Percentiles rank a stretch among this genome's conserved stretches.
phyloP scores from a whole-genome alignment of 441 rosid genomes.

The Capsella rubella region DNA sequence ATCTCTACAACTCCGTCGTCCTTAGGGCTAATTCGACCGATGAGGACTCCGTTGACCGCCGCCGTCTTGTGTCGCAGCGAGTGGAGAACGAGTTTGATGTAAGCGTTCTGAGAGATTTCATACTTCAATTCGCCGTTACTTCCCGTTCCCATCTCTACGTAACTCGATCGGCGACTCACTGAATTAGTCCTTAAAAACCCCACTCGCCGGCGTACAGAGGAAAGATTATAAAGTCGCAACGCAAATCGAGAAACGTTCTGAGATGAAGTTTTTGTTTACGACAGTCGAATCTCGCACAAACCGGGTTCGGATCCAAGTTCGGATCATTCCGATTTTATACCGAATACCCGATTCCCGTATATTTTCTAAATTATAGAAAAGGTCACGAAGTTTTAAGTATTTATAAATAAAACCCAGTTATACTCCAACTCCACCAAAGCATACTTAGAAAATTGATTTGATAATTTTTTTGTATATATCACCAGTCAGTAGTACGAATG shows the following conservation, averaged over 20 bases:
- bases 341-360: not conserved
- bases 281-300: conserved; percentile 10
- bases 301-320: conserved; percentile 22
- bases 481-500: too few species aligned
- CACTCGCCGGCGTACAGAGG: conserved; percentile 30
- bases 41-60: conserved; percentile 87
- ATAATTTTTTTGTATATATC: too few species aligned
- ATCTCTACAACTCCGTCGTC: conserved; percentile 66
- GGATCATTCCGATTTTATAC: conserved; percentile 11
- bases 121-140: conserved; percentile 58
- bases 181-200: not conserved
- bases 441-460: not conserved
- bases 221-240: conserved; percentile 11
- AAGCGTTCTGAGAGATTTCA: conserved; percentile 85
- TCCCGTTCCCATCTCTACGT: conserved; percentile 44
- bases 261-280: conserved; percentile 20
- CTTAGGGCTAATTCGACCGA: conserved; percentile 64
- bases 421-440: too few species aligned
- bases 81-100: conserved; percentile 87
- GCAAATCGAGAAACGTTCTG: conserved; percentile 23
- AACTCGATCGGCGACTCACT: conserved; percentile 41
- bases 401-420: not conserved
- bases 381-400: not conserved
- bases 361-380: not conserved
- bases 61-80: conserved; percentile 76